Evolutionary conservation across 148 eudicot genomes (phyloP), one percentile per base, ranked within the genome.

Genomic region (Talinum fruticosum): DNA sequence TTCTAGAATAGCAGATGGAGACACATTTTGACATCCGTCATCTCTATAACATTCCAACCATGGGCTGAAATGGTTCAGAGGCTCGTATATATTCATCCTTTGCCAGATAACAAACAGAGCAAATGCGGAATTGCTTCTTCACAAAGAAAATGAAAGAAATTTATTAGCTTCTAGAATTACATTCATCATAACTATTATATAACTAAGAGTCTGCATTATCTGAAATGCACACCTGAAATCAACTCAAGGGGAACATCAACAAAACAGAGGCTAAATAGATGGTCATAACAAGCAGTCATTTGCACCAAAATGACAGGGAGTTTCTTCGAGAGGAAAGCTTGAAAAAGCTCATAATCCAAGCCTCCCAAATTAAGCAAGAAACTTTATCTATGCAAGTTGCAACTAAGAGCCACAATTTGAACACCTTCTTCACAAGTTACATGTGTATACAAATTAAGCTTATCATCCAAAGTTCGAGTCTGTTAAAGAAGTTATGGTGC

Each of bases 31-130:
- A 73, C 72, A 93, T 41, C 76, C 84, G 62, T 85, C 88, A 80
- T 84, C 91, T 84, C 90, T 89, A 80, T 87, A 91, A 77, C 75
- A 81, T 36, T 91, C 97, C 19, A 84, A 88, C 99, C 99, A 93
- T 78, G 93, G 84, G 83, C 75, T 87, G 75, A 90, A 82, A 78
- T 89, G 98, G 75, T 90, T 88, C 77, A 96, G 84, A 69, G 98
- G 88, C 76, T 96, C 99, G 34, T 90, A 96, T 57, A 91, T 78
- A 76, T 88, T 87, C 95, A 96, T 93, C 79, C 88, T 88, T 84
- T 87, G 87, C 13, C 92, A 84, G 70, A 88, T 82, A 19, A 86
- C 84, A 79, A 91, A 93, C 62, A 89, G 95, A 16, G 90, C 77
- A 6, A 92, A 83, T 34, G 88, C 74, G 19, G 94, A 87, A 82